Conservation (phyloP, 192 early-diverging fungal species). For the Lunasporangiospora selenospora region DNA sequence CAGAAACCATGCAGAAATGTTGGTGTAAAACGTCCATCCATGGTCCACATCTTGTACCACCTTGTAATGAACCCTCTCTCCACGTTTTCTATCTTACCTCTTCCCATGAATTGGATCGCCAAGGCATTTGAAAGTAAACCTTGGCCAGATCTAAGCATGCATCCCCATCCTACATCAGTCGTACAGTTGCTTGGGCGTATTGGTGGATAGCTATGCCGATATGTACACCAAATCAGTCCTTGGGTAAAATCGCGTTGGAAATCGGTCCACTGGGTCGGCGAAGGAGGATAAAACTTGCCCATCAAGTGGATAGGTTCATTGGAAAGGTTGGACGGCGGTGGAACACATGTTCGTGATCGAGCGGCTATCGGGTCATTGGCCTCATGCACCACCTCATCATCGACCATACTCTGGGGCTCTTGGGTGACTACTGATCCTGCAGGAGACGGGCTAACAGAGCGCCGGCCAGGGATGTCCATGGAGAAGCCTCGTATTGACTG, state of each 20-base stretch:
- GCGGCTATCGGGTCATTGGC: conserved; percentile 20
- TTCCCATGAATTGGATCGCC: conserved; percentile 75
- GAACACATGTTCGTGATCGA: conserved; percentile 18
- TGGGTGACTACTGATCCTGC: no score
- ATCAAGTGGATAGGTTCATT: conserved; percentile 29
- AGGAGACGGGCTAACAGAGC: no score
- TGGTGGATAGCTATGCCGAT: conserved; percentile 85
- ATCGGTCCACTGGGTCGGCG: conserved; percentile 38
- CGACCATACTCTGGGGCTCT: no score
- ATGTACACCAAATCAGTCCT: conserved; percentile 90
- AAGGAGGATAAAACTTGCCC: conserved; percentile 40
- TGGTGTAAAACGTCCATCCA: background rate
- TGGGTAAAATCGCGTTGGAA: conserved; percentile 85
- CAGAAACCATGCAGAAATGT: no score
- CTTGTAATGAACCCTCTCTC: no score
- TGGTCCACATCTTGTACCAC: no score
- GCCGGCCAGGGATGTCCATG: conserved; percentile 4
- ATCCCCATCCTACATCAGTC: conserved; percentile 94
- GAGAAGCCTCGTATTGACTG: conserved; percentile 6
- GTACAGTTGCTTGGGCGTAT: conserved; percentile 81
- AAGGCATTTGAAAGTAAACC: conserved; percentile 89
- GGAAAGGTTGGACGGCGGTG: conserved; percentile 15
- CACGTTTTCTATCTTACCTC: conserved; percentile 73
- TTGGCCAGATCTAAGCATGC: conserved; percentile 97
- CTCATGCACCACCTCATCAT: conserved; percentile 5